phyloP scores from a whole-genome alignment of 2,329 filamentous ascomycete genomes.

The Trichoderma gracile region DNA sequence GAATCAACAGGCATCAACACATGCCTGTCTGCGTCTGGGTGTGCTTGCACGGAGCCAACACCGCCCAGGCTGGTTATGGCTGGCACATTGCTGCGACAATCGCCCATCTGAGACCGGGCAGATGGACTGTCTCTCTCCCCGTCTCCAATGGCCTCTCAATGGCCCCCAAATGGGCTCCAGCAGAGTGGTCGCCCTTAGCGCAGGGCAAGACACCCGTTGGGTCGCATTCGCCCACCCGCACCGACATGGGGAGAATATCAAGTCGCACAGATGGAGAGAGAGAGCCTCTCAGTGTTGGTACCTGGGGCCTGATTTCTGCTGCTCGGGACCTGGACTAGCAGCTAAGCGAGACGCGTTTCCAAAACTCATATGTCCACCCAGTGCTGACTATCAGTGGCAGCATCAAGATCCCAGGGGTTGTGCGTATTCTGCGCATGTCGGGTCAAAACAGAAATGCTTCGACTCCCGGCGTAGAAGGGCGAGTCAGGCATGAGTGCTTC shows the following conservation, averaged over 20 bases:
- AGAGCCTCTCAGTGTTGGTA: too few relatives aligned
- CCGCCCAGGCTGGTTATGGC: neutral
- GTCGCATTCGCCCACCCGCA: neutral
- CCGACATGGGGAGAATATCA: neutral
- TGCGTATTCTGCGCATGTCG: neutral
- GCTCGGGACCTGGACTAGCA: neutral
- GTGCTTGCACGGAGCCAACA: neutral
- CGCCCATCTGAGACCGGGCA: neutral
- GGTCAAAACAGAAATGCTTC: neutral
- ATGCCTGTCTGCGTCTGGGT: neutral
- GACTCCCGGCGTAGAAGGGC: neutral
- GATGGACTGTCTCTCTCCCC: neutral
- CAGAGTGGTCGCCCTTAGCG: neutral
- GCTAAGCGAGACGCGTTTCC: neutral
- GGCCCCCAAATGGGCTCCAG: neutral
- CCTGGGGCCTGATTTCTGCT: too few relatives aligned
- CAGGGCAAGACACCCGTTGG: neutral
- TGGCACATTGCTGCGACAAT: neutral
- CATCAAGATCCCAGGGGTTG: neutral
- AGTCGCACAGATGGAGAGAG: neutral
- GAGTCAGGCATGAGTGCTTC: slow-evolving; percentile 5
- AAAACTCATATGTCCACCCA: neutral
- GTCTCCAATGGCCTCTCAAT: neutral
- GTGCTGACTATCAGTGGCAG: too few relatives aligned
- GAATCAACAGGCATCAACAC: neutral